phyloP scores from a whole-genome alignment of 2,329 filamentous ascomycete genomes.

The Sporothrix pallida region DNA sequence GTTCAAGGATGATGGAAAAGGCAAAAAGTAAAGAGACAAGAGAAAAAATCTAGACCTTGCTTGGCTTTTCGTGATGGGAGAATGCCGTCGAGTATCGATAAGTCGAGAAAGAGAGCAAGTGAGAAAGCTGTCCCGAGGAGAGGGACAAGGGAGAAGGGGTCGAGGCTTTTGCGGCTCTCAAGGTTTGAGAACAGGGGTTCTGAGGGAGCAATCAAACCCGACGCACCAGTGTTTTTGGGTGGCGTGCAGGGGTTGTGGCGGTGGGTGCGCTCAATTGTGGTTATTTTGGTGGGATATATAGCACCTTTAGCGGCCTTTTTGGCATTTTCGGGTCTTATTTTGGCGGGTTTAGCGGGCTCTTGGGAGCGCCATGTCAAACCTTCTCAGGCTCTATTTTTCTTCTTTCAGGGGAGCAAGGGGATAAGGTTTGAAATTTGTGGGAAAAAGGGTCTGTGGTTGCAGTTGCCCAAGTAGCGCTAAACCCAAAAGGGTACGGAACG shows the following conservation, averaged over 20 bases:
- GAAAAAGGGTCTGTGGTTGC: not conserved
- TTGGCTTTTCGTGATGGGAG: not conserved
- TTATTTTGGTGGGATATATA: too few relatives aligned
- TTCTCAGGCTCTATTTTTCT: slow-evolving; percentile 1
- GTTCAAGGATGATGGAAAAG: not conserved
- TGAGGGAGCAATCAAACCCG: slow-evolving; percentile 36
- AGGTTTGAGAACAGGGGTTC: slow-evolving; percentile 35
- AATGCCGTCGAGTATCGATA: not conserved
- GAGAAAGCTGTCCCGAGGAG: not conserved
- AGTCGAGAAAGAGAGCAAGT: not conserved
- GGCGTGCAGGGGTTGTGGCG: not conserved
- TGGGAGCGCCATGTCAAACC: slow-evolving; percentile 3
- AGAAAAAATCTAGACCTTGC: not conserved
- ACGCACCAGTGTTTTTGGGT: slow-evolving; percentile 11
- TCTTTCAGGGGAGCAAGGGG: slow-evolving; percentile 19
- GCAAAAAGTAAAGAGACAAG: not conserved
- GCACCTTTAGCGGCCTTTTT: not conserved
- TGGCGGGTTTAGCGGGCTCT: not conserved
- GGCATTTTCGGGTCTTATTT: not conserved
- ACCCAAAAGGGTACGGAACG: not conserved
- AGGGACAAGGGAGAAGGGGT: slow-evolving; percentile 15
- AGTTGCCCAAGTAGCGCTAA: slow-evolving; percentile 3
- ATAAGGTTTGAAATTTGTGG: slow-evolving; percentile 20
- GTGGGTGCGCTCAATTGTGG: not conserved
- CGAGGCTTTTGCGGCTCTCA: slow-evolving; percentile 11